Conservation (phyloP, 1,284 basidiomycete genomes). For the Fistulina hepatica region DNA sequence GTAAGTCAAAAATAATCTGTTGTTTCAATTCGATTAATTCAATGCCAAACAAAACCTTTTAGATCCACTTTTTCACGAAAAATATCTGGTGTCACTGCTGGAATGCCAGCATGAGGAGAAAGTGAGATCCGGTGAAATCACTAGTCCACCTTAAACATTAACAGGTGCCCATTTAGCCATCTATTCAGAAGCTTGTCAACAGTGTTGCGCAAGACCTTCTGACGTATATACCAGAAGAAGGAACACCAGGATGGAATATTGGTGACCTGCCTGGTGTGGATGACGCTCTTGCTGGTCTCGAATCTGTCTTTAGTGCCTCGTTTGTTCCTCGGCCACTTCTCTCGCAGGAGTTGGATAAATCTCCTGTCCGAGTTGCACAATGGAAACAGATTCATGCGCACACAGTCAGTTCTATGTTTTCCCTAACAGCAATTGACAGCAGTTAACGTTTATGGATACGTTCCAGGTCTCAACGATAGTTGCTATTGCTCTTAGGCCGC, state of each 20-base stretch:
- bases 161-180: constrained; percentile 67
- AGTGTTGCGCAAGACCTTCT: constrained; percentile 63
- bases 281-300: constrained; percentile 35
- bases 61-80: constrained; percentile 61
- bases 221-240: constrained; percentile 50
- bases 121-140: constrained; percentile 27
- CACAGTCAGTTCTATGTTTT: constrained; percentile 31
- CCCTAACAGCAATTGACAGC: background rate
- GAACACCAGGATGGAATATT: constrained; percentile 27
- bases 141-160: constrained; percentile 12
- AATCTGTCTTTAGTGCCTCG: constrained; percentile 34
- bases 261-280: constrained; percentile 29
- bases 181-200: constrained; percentile 80
- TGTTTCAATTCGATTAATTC: too few relatives aligned
- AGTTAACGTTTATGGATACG: constrained; percentile 8
- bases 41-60: constrained; percentile 13
- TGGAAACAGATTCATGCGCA: constrained; percentile 36
- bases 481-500: constrained; percentile 50
- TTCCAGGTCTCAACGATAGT: constrained; percentile 54
- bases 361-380: constrained; percentile 28
- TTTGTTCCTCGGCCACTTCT: constrained; percentile 36
- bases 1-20: constrained; percentile 25
- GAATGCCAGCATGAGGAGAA: constrained; percentile 90
- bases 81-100: constrained; percentile 64
- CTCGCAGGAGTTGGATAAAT: constrained; percentile 31